A percentile compares a stretch with the other conserved stretches of the same genome.
phyloP scores from a whole-genome alignment of 2,329 filamentous ascomycete species.

The Arthroderma sp. region DNA sequence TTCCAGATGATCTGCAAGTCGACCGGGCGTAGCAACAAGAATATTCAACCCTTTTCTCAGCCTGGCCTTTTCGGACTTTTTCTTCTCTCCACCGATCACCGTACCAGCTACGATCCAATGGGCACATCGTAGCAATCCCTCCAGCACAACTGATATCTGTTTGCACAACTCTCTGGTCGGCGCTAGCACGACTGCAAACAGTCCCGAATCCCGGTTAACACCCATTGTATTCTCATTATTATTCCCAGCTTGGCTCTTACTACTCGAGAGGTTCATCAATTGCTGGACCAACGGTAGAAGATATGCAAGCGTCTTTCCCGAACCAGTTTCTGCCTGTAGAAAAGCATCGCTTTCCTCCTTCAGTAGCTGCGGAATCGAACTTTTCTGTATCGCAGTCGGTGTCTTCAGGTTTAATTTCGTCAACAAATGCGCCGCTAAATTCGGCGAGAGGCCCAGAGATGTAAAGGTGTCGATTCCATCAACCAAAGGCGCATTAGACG shows the following conservation, averaged over 20 bases:
- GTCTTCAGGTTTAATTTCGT: conserved; percentile 79
- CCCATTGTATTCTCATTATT: conserved; percentile 30
- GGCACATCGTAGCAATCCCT: conserved; percentile 72
- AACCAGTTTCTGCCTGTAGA: conserved; percentile 92
- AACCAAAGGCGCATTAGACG: conserved; percentile 81
- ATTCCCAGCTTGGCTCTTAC: conserved; percentile 30
- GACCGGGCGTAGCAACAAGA: conserved; percentile 82
- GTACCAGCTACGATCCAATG: conserved; percentile 91
- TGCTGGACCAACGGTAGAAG: conserved; percentile 82
- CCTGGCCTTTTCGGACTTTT: conserved; percentile 79
- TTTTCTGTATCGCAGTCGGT: conserved; percentile 89
- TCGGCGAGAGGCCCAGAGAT: conserved; percentile 66
- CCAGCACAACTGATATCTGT: conserved; percentile 78
- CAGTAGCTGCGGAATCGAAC: conserved; percentile 67
- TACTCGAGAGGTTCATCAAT: conserved; percentile 59
- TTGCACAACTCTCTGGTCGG: conserved; percentile 90
- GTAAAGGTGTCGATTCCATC: conserved; percentile 78
- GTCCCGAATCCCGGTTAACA: conserved; percentile 70
- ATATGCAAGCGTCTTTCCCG: conserved; percentile 95
- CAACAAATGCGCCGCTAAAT: conserved; percentile 67
- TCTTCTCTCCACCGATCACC: conserved; percentile 59
- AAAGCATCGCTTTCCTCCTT: conserved; percentile 80
- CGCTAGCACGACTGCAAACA: conserved; percentile 88
- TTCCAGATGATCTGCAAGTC: conserved; percentile 80
- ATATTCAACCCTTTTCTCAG: conserved; percentile 92